Percentiles rank a stretch among this genome's conserved stretches.
These are phyloP conservation scores for Narthecium ossifragum DNA, from an alignment of 106 monocot genomes.

Conservation along the genomic window DNA sequence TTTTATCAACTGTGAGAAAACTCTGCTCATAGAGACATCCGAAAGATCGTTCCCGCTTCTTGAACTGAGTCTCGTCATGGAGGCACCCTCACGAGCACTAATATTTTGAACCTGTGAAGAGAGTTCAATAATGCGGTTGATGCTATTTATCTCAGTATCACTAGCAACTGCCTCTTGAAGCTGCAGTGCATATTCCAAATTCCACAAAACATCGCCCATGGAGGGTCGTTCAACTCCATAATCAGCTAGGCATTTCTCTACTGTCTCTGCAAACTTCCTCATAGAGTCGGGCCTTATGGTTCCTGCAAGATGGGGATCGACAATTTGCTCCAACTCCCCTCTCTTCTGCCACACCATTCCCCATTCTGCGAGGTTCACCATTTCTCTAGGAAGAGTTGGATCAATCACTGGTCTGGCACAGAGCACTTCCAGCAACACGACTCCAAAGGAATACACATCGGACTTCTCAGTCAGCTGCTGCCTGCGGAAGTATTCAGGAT, in stretches of 20 bases:
- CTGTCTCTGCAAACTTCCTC: conserved; percentile 53
- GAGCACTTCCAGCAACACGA: conserved; percentile 66
- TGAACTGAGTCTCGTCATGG: background rate
- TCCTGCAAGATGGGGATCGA: conserved; percentile 34
- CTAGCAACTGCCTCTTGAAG: conserved; percentile 42
- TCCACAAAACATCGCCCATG: conserved; percentile 76
- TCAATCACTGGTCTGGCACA: conserved; percentile 72
- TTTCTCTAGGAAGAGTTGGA: conserved; percentile 60
- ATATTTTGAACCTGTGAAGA: conserved; percentile 25
- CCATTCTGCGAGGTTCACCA: conserved; percentile 85
- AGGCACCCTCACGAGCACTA: background rate
- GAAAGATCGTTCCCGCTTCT: conserved; percentile 25
- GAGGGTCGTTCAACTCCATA: conserved; percentile 55
- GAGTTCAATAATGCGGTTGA: conserved; percentile 31
- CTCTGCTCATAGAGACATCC: conserved; percentile 62
- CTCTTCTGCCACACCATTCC: conserved; percentile 43
- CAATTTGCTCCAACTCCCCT: conserved; percentile 47
- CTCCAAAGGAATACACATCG: conserved; percentile 74
- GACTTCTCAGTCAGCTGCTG: conserved; percentile 76
- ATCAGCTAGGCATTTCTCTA: conserved; percentile 69
- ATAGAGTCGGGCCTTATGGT: conserved; percentile 47
- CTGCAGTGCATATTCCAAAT: conserved; percentile 58
- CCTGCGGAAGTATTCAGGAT: conserved; percentile 72
- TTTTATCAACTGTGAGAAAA: conserved; percentile 82
- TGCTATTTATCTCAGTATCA: conserved; percentile 32